phyloP scores from a whole-genome alignment of 768 basidiomycete species.

The Austroboletus eburneus region DNA sequence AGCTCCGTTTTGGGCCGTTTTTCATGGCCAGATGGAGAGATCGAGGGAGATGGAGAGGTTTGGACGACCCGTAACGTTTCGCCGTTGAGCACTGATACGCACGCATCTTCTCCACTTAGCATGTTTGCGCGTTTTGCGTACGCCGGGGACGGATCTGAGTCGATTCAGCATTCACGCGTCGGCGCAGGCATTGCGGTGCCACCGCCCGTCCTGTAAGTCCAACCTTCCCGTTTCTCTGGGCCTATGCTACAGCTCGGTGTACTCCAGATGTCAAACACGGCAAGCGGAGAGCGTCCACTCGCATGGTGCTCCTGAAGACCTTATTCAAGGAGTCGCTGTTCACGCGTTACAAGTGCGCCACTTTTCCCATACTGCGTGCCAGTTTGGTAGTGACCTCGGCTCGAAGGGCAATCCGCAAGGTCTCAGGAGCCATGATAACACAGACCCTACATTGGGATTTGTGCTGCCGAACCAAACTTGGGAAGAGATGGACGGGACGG shows the following conservation, averaged over 20 bases:
- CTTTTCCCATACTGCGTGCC: too few relatives aligned
- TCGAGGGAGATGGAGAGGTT: conserved; percentile 6
- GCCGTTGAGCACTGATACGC: neutral
- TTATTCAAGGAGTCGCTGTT: too few relatives aligned
- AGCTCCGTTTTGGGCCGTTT: conserved; percentile 2
- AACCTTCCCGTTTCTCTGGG: neutral
- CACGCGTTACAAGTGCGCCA: too few relatives aligned
- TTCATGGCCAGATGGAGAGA: neutral
- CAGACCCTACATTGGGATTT: neutral
- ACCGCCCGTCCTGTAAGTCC: neutral
- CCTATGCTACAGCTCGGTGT: neutral
- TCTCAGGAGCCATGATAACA: neutral
- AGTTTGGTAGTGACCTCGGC: neutral
- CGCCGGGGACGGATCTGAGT: neutral
- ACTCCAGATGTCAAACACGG: conserved; percentile 1
- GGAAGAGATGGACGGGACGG: conserved; percentile 2
- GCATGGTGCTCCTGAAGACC: too few relatives aligned
- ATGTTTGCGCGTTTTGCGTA: neutral
- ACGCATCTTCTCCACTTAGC: too few relatives aligned
- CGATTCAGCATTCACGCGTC: neutral
- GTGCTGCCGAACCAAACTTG: conserved; percentile 2
- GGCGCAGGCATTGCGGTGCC: neutral
- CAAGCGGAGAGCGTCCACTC: neutral
- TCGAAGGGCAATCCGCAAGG: neutral
- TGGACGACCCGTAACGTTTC: neutral